Percentiles rank a stretch among this genome's conserved stretches.
These are phyloP conservation scores for Eleusine coracana DNA, from an alignment of 176 grass and related monocot genomes.

Conservation along the genomic window DNA sequence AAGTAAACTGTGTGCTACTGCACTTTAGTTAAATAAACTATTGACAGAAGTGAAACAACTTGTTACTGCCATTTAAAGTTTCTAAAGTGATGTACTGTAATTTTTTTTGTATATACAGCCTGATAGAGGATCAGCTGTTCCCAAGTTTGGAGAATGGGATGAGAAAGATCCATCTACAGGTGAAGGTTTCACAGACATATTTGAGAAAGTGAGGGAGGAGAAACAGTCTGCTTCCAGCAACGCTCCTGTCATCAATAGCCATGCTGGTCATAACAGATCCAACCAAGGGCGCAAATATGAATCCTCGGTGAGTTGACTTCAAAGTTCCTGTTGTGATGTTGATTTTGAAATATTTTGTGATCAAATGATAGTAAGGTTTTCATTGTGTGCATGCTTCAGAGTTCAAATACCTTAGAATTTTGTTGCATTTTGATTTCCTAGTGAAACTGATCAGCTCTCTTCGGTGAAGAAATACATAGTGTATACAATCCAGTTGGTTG, in stretches of 20 bases:
- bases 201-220: slow-evolving; percentile 78
- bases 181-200: slow-evolving; percentile 87
- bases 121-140: slow-evolving; percentile 76
- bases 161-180: slow-evolving; percentile 78
- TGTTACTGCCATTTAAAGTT: slow-evolving; percentile 16
- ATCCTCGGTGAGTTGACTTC: slow-evolving; percentile 58
- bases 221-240: slow-evolving; percentile 56
- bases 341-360: neutral
- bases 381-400: neutral
- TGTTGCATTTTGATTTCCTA: neutral
- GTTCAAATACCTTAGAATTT: neutral
- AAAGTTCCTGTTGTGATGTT: neutral
- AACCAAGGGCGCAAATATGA: slow-evolving; percentile 53
- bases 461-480: neutral
- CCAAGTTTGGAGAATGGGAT: slow-evolving; percentile 94
- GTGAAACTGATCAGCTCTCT: neutral
- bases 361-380: slow-evolving; percentile 17
- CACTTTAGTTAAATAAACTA: neutral
- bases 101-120: slow-evolving; percentile 47
- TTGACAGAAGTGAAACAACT: neutral
- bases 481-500: neutral
- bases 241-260: slow-evolving; percentile 31
- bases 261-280: slow-evolving; percentile 44
- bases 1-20: neutral
- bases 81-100: slow-evolving; percentile 15